Evolutionary conservation across 306 rosid genomes (phyloP).

Genomic region (Pterocarpus santalinus): DNA sequence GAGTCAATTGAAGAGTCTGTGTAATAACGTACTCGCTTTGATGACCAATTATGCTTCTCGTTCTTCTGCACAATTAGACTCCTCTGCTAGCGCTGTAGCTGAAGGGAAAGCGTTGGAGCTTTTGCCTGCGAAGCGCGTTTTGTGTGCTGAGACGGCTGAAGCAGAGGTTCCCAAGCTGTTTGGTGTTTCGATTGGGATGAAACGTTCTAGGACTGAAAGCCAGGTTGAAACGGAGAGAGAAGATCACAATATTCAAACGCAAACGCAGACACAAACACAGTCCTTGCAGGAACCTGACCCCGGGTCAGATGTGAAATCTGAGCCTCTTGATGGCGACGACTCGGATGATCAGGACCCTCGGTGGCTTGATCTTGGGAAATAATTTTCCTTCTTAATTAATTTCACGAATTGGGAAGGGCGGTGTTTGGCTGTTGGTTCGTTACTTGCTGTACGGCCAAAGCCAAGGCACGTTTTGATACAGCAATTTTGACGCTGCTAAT

Average conservation of each 20-base stretch:
- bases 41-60: slow-evolving; percentile 82
- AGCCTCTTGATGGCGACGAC: slow-evolving; percentile 67
- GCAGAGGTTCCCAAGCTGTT: slow-evolving; percentile 68
- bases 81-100: slow-evolving; percentile 40
- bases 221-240: slow-evolving; percentile 54
- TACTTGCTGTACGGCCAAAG: not conserved
- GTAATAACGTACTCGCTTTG: slow-evolving; percentile 73
- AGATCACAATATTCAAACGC: slow-evolving; percentile 36
- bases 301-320: slow-evolving; percentile 57
- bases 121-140: slow-evolving; percentile 45
- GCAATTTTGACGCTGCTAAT: not conserved
- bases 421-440: slow-evolving; percentile 17
- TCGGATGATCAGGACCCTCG: slow-evolving; percentile 59
- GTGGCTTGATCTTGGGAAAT: slow-evolving; percentile 72
- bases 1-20: slow-evolving; percentile 77
- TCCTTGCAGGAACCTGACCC: slow-evolving; percentile 54
- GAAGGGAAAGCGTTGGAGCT: slow-evolving; percentile 64
- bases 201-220: slow-evolving; percentile 67
- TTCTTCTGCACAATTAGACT: slow-evolving; percentile 60
- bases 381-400: not conserved
- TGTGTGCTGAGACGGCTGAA: slow-evolving; percentile 22
- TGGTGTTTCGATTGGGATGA: slow-evolving; percentile 84
- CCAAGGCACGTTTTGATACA: not conserved
- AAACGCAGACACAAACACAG: slow-evolving; percentile 44
- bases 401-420: slow-evolving; percentile 11